A percentile compares a stretch with the other conserved stretches of the same genome.
Conservation (phyloP, 192 early-diverging fungal species). For the Linnemannia hyalina region DNA sequence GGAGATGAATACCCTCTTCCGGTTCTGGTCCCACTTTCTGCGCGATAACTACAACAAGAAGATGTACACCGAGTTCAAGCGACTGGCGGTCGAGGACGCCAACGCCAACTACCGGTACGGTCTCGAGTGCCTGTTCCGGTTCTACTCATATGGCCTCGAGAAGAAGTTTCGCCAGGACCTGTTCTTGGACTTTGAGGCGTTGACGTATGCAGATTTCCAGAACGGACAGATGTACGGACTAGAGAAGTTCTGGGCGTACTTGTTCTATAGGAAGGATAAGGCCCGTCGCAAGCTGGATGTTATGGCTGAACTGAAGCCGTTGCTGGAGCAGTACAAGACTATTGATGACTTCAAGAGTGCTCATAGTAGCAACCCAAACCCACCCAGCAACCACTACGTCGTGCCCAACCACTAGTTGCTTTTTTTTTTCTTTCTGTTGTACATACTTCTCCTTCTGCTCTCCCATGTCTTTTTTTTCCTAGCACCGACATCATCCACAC, state of each 20-base stretch:
- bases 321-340: slow-evolving; percentile 71
- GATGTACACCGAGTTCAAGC: slow-evolving; percentile 95
- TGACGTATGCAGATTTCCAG: slow-evolving; percentile 83
- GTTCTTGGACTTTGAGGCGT: slow-evolving; percentile 89
- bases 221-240: slow-evolving; percentile 88
- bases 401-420: slow-evolving; percentile 15
- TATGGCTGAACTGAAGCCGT: slow-evolving; percentile 64
- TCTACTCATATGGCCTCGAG: slow-evolving; percentile 97
- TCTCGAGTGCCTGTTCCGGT: slow-evolving; percentile 97
- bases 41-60: slow-evolving; percentile 95
- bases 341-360: slow-evolving; percentile 54
- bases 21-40: slow-evolving; percentile 99
- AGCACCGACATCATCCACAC: neutral
- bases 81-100: slow-evolving; percentile 90
- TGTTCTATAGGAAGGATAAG: slow-evolving; percentile 91
- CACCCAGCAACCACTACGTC: slow-evolving; percentile 30
- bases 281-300: slow-evolving; percentile 71
- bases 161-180: slow-evolving; percentile 87
- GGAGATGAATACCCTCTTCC: slow-evolving; percentile 97
- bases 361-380: slow-evolving; percentile 31
- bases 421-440: neutral
- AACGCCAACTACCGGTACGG: slow-evolving; percentile 91
- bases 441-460: neutral
- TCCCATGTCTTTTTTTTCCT: neutral
- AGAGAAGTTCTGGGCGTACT: slow-evolving; percentile 97